These are phyloP conservation scores for Nephelium lappaceum DNA, from an alignment of 345 rosid genomes.

Conservation along the genomic window DNA sequence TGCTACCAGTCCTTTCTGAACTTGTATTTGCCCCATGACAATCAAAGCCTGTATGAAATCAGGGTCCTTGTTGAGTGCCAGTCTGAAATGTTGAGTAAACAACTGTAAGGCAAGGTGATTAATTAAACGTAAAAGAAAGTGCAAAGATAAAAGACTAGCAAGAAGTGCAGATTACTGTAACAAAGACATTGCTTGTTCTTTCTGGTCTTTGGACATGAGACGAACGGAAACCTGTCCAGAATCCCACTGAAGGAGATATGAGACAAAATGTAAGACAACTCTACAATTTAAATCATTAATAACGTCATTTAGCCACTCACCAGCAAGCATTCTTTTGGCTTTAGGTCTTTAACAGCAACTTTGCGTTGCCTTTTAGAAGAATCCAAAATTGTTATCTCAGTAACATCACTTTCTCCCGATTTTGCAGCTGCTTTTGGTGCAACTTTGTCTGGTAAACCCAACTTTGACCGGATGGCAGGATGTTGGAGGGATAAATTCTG, in stretches of 20 bases:
- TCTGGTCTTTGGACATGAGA: conserved; percentile 55
- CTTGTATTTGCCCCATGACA: conserved; percentile 70
- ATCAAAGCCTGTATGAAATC: conserved; percentile 57
- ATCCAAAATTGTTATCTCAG: conserved; percentile 31
- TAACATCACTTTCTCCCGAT: conserved; percentile 24
- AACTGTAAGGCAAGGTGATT: neutral
- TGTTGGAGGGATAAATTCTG: conserved; percentile 71
- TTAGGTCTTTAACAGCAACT: conserved; percentile 45
- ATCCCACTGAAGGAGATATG: conserved; percentile 16
- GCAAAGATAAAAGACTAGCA: neutral
- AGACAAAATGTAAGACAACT: conserved; percentile 18
- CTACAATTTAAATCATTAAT: conserved; percentile 14
- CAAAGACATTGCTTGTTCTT: conserved; percentile 56
- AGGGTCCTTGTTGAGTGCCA: conserved; percentile 81
- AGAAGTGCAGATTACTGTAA: conserved; percentile 46
- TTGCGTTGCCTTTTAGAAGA: conserved; percentile 32
- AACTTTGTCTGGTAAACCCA: conserved; percentile 56
- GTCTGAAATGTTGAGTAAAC: conserved; percentile 39
- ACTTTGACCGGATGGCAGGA: conserved; percentile 59
- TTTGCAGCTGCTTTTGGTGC: conserved; percentile 31
- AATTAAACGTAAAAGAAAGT: neutral
- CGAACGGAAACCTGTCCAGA: conserved; percentile 62
- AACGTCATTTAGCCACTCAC: conserved; percentile 44
- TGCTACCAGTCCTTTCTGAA: conserved; percentile 50
- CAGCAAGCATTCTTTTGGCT: conserved; percentile 60